These are phyloP conservation scores for Hibiscus syriacus DNA, from an alignment of 345 rosid species.

Conservation along the genomic window DNA sequence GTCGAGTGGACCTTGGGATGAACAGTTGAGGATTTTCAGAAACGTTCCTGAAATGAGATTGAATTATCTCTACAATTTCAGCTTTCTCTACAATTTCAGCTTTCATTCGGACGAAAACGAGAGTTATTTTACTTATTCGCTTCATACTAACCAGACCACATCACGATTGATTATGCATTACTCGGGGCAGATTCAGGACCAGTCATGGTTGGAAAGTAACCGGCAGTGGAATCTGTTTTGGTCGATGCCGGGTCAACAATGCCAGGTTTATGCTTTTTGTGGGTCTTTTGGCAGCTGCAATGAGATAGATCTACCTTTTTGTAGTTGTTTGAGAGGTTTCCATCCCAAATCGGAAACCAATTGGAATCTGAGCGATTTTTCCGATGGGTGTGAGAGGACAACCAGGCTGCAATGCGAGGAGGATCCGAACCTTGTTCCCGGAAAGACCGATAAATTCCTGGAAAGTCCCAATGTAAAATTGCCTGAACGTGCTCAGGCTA, in stretches of 20 bases:
- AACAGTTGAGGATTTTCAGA: constrained; percentile 24
- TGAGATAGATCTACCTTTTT: constrained; percentile 29
- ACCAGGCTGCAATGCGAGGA: constrained; percentile 38
- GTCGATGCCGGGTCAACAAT: constrained; percentile 55
- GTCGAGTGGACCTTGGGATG: constrained; percentile 65
- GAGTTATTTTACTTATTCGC: too few species aligned
- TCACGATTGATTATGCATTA: too few species aligned
- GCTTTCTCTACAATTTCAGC: too few species aligned
- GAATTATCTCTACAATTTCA: constrained; percentile 28
- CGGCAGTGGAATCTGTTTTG: constrained; percentile 46
- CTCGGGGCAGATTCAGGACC: constrained; percentile 58
- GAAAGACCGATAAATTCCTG: constrained; percentile 30
- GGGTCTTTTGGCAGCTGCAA: constrained; percentile 61
- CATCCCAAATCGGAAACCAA: constrained; percentile 16
- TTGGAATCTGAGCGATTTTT: constrained; percentile 45
- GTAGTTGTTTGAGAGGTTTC: constrained; percentile 47
- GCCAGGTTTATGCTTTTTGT: constrained; percentile 56
- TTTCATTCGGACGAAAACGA: constrained; percentile 29
- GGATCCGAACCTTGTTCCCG: constrained; percentile 17
- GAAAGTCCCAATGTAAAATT: constrained; percentile 1
- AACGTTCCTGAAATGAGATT: constrained; percentile 60
- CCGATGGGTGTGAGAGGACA: constrained; percentile 52
- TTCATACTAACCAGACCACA: too few species aligned
- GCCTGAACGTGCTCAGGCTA: neutral
- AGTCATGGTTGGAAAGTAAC: constrained; percentile 25